phyloP scores from a whole-genome alignment of 2,329 filamentous ascomycete genomes.

The Pseudopithomyces maydicus region DNA sequence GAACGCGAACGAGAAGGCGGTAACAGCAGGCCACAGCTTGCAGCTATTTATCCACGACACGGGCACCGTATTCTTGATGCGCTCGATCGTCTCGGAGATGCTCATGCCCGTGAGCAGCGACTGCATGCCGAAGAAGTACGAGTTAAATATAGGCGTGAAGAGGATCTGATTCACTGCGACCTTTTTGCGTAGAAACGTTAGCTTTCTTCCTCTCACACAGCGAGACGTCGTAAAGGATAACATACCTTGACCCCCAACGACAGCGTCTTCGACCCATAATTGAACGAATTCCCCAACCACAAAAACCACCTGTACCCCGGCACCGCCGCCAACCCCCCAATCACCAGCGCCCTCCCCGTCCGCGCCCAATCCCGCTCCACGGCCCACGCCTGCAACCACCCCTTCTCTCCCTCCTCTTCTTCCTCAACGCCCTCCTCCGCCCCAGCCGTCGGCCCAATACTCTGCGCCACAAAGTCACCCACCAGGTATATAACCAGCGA shows the following conservation, averaged over 20 bases:
- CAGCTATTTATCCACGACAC: constrained; percentile 76
- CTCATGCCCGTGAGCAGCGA: constrained; percentile 62
- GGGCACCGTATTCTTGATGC: constrained; percentile 77
- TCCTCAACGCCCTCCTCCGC: constrained; percentile 3
- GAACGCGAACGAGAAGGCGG: constrained; percentile 85
- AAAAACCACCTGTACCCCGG: constrained; percentile 85
- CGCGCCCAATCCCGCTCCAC: constrained; percentile 56
- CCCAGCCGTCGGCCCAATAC: constrained; percentile 50
- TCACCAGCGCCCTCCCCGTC: constrained; percentile 72
- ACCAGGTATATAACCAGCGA: constrained; percentile 78
- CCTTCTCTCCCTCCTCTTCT: constrained; percentile 28
- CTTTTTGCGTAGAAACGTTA: constrained; percentile 12
- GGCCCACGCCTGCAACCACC: constrained; percentile 47
- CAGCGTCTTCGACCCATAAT: constrained; percentile 73
- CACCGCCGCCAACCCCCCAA: constrained; percentile 74
- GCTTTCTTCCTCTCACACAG: not conserved
- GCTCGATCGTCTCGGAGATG: constrained; percentile 67
- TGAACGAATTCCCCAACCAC: constrained; percentile 81
- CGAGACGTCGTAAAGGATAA: not conserved
- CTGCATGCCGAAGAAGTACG: constrained; percentile 60
- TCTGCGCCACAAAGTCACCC: constrained; percentile 79
- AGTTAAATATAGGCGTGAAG: constrained; percentile 72
- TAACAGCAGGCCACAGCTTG: constrained; percentile 88
- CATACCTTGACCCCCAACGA: constrained; percentile 71
- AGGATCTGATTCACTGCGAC: constrained; percentile 78